Base-by-base conservation (phyloP, 192 early-diverging fungal genomes). In the Coemansia sp. region DNA sequence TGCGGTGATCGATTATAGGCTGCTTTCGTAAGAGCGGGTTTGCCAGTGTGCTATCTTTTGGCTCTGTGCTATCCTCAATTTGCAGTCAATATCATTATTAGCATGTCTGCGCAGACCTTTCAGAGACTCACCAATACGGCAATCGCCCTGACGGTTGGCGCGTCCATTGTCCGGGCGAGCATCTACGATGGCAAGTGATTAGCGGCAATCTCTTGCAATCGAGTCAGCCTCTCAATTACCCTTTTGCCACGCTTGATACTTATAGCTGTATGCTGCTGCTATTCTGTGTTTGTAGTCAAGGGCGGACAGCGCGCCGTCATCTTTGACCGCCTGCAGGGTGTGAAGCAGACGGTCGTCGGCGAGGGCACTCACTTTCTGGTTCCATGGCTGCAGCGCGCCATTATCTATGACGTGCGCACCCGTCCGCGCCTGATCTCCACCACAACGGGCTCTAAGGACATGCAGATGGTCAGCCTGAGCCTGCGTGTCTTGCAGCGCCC, bases 391-490 rank as follows among this genome's bases (percentile, higher is more conserved):
- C 97, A 99, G 81, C 86, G 89, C 22, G 90, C 96, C 3, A 87
- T 97, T 42, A 71, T 90, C 51, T 96, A 89, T 62, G 97, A 99
- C 75, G 93, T 97, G 45, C 94, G 97, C 60, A 96, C 92, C 53
- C 90, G 91, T 68, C 97, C 97, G 46, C 91, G 97, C 68, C 92
- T 97, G 84, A 99, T 99, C 75, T 94, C 94, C 39, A 98, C 97
- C 66, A 97, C 94, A 1, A 99, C 97, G n/a, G 97, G 96, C 51
- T 98, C 96, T 53, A 96, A 96, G 86, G 97, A 99, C 78, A 97
- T 99, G 97, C 97, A 99, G 72, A 95, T 94, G 91, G 93, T 98
- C 14, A 92, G 91, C 35, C 87, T 98, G 73, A 97, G 94, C 59
- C 85, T 97, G 49, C 92, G 94, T 85, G 93, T 97, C 24, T 84